Evolutionary conservation across 108 stramenopile species (phyloP).

Genomic region (Aureococcus anophagefferens): DNA sequence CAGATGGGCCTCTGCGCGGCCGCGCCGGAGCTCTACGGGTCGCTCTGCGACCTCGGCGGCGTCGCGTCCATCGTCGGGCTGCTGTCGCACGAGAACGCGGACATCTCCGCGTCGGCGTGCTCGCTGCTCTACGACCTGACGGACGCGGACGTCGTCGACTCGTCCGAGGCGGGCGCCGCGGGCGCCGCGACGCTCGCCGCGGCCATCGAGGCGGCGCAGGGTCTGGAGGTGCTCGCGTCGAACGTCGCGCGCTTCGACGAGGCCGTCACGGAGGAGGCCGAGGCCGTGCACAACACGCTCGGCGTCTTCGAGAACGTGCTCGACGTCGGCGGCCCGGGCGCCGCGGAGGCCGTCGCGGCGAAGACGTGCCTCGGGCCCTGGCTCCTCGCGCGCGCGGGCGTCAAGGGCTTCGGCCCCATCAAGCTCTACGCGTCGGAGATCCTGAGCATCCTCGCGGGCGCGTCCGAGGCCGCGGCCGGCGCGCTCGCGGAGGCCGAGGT

Average conservation of each 20-base stretch:
- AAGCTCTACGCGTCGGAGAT: conserved; percentile 37
- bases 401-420: conserved; percentile 35
- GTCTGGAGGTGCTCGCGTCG: conserved; percentile 36
- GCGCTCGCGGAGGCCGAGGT: neutral
- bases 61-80: conserved; percentile 35
- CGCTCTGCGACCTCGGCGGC: conserved; percentile 20
- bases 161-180: conserved; percentile 13
- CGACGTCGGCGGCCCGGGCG: conserved; percentile 23
- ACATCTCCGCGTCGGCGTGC: conserved; percentile 31
- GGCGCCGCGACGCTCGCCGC: neutral
- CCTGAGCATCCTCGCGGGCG: conserved; percentile 16
- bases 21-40: conserved; percentile 36
- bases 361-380: neutral
- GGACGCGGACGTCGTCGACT: conserved; percentile 26
- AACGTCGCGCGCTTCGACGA: conserved; percentile 39
- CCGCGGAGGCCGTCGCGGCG: neutral
- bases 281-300: conserved; percentile 34
- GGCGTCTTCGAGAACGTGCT: conserved; percentile 30
- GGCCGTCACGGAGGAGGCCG: conserved; percentile 33
- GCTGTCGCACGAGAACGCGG: conserved; percentile 43
- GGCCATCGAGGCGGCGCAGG: neutral
- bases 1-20: conserved; percentile 23
- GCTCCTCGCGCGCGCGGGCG: neutral
- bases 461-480: neutral
- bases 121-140: conserved; percentile 34